These are phyloP conservation scores for Scheffersomyces lignicola DNA, from an alignment of 1,139 yeast species.

Conservation along the genomic window DNA sequence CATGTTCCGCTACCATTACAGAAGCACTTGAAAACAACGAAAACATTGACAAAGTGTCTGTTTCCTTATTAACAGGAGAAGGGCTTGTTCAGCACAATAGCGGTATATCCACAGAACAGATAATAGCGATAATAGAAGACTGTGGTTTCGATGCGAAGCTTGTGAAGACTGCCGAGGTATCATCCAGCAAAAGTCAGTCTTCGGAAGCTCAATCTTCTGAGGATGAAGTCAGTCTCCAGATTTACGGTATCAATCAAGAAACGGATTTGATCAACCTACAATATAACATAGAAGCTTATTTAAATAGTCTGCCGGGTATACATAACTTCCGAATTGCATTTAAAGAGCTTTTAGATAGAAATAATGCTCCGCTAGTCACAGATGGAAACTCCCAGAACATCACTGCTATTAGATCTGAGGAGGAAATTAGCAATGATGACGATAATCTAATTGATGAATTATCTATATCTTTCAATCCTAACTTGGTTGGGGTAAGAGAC, in stretches of 20 bases:
- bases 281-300: conserved; percentile 42
- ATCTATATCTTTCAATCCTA: conserved; percentile 43
- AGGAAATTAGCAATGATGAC: conserved; percentile 14
- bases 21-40: conserved; percentile 44
- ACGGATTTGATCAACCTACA: conserved; percentile 31
- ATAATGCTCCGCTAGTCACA: conserved; percentile 9
- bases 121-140: conserved; percentile 60
- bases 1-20: conserved; percentile 70
- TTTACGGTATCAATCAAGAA: conserved; percentile 26
- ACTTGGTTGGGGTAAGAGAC: conserved; percentile 54
- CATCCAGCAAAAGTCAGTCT: conserved; percentile 1
- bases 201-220: conserved; percentile 14
- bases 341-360: conserved; percentile 6
- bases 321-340: conserved; percentile 20
- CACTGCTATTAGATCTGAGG: conserved; percentile 14
- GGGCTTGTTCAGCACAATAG: conserved; percentile 55
- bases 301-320: conserved; percentile 34
- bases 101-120: conserved; percentile 27
- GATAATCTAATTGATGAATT: conserved; percentile 35
- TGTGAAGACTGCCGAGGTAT: conserved; percentile 14
- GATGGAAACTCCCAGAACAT: conserved; percentile 16
- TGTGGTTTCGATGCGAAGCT: conserved; percentile 69
- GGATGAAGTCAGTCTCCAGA: conserved; percentile 32
- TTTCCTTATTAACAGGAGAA: conserved; percentile 74
- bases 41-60: conserved; percentile 54